Evolutionary conservation across 2,329 filamentous ascomycete species (phyloP).

Genomic region (Fusarium verticillioides): DNA sequence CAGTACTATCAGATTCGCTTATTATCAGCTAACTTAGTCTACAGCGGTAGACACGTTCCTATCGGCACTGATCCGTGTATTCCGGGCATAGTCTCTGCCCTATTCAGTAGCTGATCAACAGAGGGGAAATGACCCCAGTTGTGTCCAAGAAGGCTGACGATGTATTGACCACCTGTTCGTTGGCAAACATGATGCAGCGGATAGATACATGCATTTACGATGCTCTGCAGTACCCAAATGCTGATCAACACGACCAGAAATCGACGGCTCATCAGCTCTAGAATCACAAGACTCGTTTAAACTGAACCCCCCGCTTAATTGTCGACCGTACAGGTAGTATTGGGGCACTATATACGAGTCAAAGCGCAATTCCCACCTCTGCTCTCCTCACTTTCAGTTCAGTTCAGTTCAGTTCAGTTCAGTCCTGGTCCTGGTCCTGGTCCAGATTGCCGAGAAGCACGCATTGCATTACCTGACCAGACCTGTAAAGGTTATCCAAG

Average conservation of each 20-base stretch:
- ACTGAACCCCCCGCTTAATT: not conserved
- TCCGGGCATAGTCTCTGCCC: not conserved
- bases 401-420: not conserved
- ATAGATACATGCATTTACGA: slow-evolving; percentile 4
- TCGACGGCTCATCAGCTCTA: not conserved
- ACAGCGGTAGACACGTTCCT: not conserved
- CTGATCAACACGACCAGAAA: not conserved
- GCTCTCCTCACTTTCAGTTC: not conserved
- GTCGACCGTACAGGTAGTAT: not conserved
- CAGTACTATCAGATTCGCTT: slow-evolving; percentile 4
- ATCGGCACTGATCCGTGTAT: slow-evolving; percentile 4
- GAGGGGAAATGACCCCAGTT: not conserved
- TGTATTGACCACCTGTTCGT: slow-evolving; percentile 5
- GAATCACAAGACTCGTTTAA: not conserved
- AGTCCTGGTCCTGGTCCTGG: not conserved
- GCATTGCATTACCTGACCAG: not conserved
- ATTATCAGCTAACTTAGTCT: not conserved
- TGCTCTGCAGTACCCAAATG: not conserved
- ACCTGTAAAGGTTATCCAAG: not conserved
- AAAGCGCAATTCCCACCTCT: slow-evolving; percentile 18
- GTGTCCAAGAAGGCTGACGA: not conserved
- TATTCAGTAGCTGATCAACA: not conserved
- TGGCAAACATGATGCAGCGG: not conserved
- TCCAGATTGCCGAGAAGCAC: slow-evolving; percentile 21
- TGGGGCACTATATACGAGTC: slow-evolving; percentile 10